Conservation (phyloP, 805 yeast species). For the Wickerhamomyces queroliae region DNA sequence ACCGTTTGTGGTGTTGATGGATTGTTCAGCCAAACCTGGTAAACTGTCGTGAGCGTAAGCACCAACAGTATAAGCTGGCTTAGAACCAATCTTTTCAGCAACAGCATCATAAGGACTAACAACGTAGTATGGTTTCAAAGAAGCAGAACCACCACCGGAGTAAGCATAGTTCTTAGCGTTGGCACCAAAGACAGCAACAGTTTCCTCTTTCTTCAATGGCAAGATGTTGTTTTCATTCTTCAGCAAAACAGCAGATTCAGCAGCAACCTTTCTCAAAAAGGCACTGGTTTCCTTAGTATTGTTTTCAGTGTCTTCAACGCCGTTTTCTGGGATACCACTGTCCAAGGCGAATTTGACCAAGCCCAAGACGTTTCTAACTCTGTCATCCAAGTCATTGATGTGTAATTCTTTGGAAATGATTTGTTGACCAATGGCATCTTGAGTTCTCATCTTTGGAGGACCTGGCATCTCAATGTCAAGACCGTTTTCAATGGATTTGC, state of each 20-base stretch:
- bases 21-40: slow-evolving; percentile 27
- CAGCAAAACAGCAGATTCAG: slow-evolving; percentile 49
- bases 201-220: slow-evolving; percentile 40
- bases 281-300: slow-evolving; percentile 42
- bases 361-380: slow-evolving; percentile 43
- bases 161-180: slow-evolving; percentile 44
- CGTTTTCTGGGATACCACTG: slow-evolving; percentile 29
- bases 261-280: slow-evolving; percentile 37
- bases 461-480: slow-evolving; percentile 69
- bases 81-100: slow-evolving; percentile 19
- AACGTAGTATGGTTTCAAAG: slow-evolving; percentile 40
- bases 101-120: slow-evolving; percentile 47
- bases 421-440: slow-evolving; percentile 33
- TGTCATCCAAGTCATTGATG: slow-evolving; percentile 36
- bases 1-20: slow-evolving; percentile 18
- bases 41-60: slow-evolving; percentile 29
- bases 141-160: slow-evolving; percentile 62
- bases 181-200: slow-evolving; percentile 54
- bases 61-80: slow-evolving; percentile 28
- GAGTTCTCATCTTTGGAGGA: slow-evolving; percentile 40
- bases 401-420: slow-evolving; percentile 35
- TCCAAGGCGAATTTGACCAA: slow-evolving; percentile 39
- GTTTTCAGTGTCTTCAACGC: slow-evolving; percentile 24
- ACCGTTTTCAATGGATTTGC: slow-evolving; percentile 45
- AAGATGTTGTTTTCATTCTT: slow-evolving; percentile 43